These are phyloP conservation scores for Bimuria novae-zelandiae DNA, from an alignment of 2,329 filamentous ascomycete species.

Conservation along the genomic window DNA sequence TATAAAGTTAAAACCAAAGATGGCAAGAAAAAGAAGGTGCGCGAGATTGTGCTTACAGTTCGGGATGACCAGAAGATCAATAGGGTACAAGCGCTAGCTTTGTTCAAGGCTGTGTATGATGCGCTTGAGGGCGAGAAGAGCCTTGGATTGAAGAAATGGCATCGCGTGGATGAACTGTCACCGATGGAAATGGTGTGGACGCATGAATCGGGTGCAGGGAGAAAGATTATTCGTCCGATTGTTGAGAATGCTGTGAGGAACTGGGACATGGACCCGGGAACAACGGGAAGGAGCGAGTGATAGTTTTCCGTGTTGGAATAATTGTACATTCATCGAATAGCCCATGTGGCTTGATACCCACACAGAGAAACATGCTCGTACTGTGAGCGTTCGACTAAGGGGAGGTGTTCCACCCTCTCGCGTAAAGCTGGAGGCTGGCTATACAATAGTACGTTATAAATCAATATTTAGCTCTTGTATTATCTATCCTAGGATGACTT, in stretches of 20 bases:
- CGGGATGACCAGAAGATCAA: constrained; percentile 53
- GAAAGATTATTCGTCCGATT: constrained; percentile 53
- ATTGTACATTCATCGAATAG: too few species aligned
- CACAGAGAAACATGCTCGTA: too few species aligned
- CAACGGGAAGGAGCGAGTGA: too few species aligned
- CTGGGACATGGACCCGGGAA: constrained; percentile 49
- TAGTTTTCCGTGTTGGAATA: too few species aligned
- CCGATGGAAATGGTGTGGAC: constrained; percentile 55
- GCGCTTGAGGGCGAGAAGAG: constrained; percentile 49
- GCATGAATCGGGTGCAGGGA: constrained; percentile 46
- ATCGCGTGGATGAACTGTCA: constrained; percentile 48
- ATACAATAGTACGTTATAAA: too few species aligned
- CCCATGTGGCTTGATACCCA: too few species aligned
- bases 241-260: constrained; percentile 51
- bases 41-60: constrained; percentile 54
- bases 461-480: too few species aligned
- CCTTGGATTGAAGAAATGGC: constrained; percentile 51
- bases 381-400: too few species aligned
- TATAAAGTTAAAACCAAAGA: constrained; percentile 49
- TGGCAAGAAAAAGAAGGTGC: constrained; percentile 51
- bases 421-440: too few species aligned
- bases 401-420: too few species aligned
- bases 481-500: too few species aligned
- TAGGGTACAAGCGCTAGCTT: constrained; percentile 48
- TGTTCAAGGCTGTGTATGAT: constrained; percentile 48